Conservation (phyloP, 108 stramenopile species). For the Mediolabrus comicus region DNA sequence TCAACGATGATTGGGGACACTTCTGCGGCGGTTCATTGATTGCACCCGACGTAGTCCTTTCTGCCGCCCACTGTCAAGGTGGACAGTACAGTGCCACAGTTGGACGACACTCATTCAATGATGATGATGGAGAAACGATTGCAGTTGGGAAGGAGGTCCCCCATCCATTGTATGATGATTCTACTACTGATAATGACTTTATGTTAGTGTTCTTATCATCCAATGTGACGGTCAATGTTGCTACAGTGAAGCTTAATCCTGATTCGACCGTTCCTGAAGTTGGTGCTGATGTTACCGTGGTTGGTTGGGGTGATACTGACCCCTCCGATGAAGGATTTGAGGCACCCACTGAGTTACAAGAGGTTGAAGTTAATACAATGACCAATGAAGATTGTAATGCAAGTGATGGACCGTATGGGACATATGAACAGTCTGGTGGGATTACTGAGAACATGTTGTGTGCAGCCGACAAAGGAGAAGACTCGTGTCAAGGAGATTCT, state of each 20-base stretch:
- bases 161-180: constrained; percentile 15
- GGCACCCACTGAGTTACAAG: constrained; percentile 6
- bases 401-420: constrained; percentile 3
- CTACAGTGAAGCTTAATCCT: constrained; percentile 33
- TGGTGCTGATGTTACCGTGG: constrained; percentile 34
- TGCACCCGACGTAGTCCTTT: constrained; percentile 20
- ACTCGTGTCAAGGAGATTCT: constrained; percentile 32
- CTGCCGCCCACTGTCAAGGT: constrained; percentile 28
- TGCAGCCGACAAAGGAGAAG: constrained; percentile 10
- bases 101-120: constrained; percentile 17
- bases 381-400: constrained; percentile 44
- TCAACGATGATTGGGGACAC: constrained; percentile 10
- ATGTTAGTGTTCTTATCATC: constrained; percentile 10
- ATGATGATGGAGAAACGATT: constrained; percentile 18
- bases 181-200: constrained; percentile 18
- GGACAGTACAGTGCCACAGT: not conserved
- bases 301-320: constrained; percentile 52
- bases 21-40: constrained; percentile 34
- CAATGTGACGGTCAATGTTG: not conserved
- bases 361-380: constrained; percentile 12
- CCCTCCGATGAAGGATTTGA: not conserved
- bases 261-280: constrained; percentile 28
- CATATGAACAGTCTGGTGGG: constrained; percentile 20
- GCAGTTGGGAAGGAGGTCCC: not conserved
- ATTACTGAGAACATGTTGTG: constrained; percentile 37